Base-by-base conservation (phyloP, 257 asterid species). In the Solanum pimpinellifolium region DNA sequence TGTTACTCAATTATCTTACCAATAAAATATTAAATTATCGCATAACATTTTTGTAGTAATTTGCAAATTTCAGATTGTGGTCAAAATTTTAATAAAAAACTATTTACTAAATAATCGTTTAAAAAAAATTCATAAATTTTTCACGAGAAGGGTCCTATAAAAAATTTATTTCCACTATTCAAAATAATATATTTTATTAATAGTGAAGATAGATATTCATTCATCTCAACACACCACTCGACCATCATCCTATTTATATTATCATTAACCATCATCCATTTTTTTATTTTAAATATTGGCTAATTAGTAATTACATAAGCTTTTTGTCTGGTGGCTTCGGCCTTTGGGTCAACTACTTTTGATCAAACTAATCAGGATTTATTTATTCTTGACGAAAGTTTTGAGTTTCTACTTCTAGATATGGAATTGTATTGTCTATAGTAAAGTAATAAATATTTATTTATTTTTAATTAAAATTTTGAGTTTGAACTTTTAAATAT, bases 331-430 rank as follows among this genome's bases (percentile, higher is more conserved):
- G 86, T 87, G 74, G 69, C 85, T 87, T 33, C 44, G 85, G 83
- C 73, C 86, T 81, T 29, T 42, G 83, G 85, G 93, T 92, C 98
- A 92, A 93, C 92, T 85, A 72, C 85, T 90, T 83, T n/a, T 0
- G 20, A 7, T 20, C 3, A 56, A 56, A 56, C 9, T 25, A 59
- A 59, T 20, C 11, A 59, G 25, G 5, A 21, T 7, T 3, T 0
- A 56, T 16, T 56, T 8, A 16, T 56, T 18, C 4, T 18, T 56
- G 1, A 33, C 0, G 5, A 33, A 1, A 33, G 35, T 56, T 56
- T 56, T 0, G 11, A 2, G 4, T 56, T 56, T 18, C 11, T 20
- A 0, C 9, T 0, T 35, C 0, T 20, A 1, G 0, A 56, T 56
- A 56, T 56, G 4, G 7, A 56, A 0, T 56, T 7, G 5, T 20